A percentile compares a stretch with the other conserved stretches of the same genome.
Conservation (phyloP, 306 rosid genomes). For the Dryas octopetala region DNA sequence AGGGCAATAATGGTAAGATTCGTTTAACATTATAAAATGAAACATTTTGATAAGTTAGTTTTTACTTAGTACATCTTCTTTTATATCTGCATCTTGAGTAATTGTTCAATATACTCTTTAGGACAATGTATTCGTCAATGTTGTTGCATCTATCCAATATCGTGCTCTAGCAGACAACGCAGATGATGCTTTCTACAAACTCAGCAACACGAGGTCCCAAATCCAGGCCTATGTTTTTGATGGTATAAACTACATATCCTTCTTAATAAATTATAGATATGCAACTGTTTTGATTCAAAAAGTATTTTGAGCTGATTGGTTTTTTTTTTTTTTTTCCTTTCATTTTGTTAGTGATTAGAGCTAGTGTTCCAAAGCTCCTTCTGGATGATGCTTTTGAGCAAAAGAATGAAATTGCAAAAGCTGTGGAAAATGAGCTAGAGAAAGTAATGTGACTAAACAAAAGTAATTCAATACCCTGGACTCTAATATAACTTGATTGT, state of each 20-base stretch:
- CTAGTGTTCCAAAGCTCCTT: conserved; percentile 84
- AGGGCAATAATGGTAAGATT: neutral
- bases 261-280: conserved; percentile 19
- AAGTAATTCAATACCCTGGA: conserved; percentile 2
- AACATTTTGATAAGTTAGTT: neutral
- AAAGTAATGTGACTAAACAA: conserved; percentile 46
- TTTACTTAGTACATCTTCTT: conserved; percentile 6
- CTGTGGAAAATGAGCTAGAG: conserved; percentile 89
- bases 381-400: conserved; percentile 94
- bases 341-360: conserved; percentile 66
- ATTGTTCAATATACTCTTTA: conserved; percentile 34
- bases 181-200: conserved; percentile 89
- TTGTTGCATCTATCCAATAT: conserved; percentile 89
- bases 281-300: neutral
- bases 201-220: conserved; percentile 84
- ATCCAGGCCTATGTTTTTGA: conserved; percentile 95
- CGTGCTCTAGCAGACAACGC: conserved; percentile 85
- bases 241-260: conserved; percentile 47
- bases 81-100: conserved; percentile 11
- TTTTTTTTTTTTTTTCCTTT: neutral
- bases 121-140: conserved; percentile 95
- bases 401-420: conserved; percentile 89
- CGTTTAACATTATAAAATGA: neutral
- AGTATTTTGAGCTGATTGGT: neutral
- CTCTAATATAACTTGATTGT: conserved; percentile 14